These are phyloP conservation scores for Nevesoporus exiguus DNA, from an alignment of 768 basidiomycete species.

Conservation along the genomic window DNA sequence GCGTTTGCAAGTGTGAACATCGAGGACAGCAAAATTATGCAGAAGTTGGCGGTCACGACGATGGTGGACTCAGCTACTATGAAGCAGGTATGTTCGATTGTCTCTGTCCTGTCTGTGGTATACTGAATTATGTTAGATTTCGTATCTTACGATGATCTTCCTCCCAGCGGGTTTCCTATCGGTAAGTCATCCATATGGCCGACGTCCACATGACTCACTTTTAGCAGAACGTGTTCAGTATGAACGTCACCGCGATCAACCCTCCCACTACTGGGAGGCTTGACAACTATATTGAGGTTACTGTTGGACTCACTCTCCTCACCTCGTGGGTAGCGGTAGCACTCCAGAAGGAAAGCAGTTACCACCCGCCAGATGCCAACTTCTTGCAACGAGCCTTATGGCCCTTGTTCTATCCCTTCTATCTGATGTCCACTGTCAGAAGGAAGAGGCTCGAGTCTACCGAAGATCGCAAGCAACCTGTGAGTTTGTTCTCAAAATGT, in stretches of 20 bases:
- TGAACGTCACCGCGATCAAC: conserved; percentile 33
- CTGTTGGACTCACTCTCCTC: conserved; percentile 46
- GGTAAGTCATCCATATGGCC: conserved; percentile 12
- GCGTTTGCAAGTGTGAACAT: conserved; percentile 60
- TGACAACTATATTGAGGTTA: conserved; percentile 36
- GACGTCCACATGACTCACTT: conserved; percentile 5
- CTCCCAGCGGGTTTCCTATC: conserved; percentile 48
- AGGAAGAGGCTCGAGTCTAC: not conserved
- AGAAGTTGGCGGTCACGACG: conserved; percentile 44
- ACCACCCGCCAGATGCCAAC: conserved; percentile 2
- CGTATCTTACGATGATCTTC: conserved; percentile 60
- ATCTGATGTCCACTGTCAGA: not conserved
- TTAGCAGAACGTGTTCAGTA: conserved; percentile 31
- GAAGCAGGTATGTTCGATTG: conserved; percentile 27
- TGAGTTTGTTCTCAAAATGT: conserved; percentile 3
- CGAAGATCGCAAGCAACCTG: not conserved
- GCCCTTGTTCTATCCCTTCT: conserved; percentile 19
- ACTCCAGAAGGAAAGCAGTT: conserved; percentile 36
- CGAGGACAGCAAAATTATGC: conserved; percentile 48
- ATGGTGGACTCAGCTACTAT: conserved; percentile 41
- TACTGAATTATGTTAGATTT: conserved; percentile 27
- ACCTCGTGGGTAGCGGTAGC: conserved; percentile 58
- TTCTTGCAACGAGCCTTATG: conserved; percentile 14
- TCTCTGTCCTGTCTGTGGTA: not conserved
- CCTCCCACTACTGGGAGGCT: conserved; percentile 28